phyloP scores from a whole-genome alignment of 73 alveolate species.

The Durusdinium trenchii region DNA sequence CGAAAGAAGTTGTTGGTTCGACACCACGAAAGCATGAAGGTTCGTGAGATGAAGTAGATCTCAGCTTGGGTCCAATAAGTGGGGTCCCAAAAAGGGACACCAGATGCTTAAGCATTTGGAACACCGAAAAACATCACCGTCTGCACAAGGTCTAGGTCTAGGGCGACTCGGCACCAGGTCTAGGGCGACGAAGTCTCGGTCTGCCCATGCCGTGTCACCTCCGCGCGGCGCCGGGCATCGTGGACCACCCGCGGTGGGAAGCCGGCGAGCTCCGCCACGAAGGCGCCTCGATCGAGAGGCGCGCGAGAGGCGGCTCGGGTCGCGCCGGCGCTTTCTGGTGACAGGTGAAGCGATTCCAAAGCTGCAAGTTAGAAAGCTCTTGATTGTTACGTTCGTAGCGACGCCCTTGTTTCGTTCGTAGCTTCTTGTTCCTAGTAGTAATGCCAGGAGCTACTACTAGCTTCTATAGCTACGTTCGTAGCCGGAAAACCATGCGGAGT shows the following conservation, averaged over 20 bases:
- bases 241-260: constrained; percentile 68
- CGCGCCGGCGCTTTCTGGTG: neutral
- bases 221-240: constrained; percentile 65
- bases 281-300: constrained; percentile 18
- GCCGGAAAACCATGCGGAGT: too few relatives aligned
- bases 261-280: constrained; percentile 89
- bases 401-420: neutral
- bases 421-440: neutral
- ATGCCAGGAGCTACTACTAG: too few relatives aligned
- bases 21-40: neutral
- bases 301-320: neutral
- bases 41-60: neutral
- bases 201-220: neutral
- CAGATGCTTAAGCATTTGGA: neutral
- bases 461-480: too few relatives aligned
- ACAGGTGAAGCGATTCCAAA: neutral
- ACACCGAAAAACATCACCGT: neutral
- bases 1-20: neutral
- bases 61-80: too few relatives aligned
- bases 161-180: neutral
- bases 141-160: too few relatives aligned
- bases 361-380: neutral
- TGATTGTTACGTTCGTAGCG: neutral
- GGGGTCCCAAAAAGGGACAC: too few relatives aligned
- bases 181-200: neutral